These are phyloP conservation scores for Diddensiella santjacobensis DNA, from an alignment of 805 yeast genomes.

Conservation along the genomic window DNA sequence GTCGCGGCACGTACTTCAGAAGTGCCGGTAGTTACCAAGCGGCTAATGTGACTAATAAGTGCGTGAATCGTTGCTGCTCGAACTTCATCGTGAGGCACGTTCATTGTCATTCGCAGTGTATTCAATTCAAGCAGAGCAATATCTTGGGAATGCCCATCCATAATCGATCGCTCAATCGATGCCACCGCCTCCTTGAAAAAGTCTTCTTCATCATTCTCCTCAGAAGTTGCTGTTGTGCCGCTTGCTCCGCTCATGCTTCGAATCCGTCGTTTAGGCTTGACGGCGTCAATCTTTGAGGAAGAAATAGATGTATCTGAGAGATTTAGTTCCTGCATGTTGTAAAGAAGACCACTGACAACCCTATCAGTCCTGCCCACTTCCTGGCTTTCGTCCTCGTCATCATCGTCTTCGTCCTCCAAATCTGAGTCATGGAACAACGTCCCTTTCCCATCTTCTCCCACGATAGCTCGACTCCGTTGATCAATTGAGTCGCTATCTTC, in stretches of 20 bases:
- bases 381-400: constrained; percentile 14
- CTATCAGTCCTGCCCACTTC: constrained; percentile 16
- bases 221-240: constrained; percentile 46
- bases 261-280: constrained; percentile 20
- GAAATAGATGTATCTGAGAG: constrained; percentile 33
- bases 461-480: constrained; percentile 16
- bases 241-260: constrained; percentile 29
- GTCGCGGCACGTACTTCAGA: constrained; percentile 73
- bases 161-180: constrained; percentile 87
- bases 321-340: constrained; percentile 30
- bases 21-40: constrained; percentile 74
- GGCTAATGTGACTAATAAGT: constrained; percentile 61
- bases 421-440: constrained; percentile 23
- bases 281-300: constrained; percentile 11
- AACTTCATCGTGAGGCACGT: constrained; percentile 91
- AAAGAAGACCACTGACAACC: constrained; percentile 22
- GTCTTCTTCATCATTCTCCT: constrained; percentile 61
- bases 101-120: constrained; percentile 95
- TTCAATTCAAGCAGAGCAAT: constrained; percentile 90
- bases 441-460: constrained; percentile 41
- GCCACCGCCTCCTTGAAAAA: constrained; percentile 89
- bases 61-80: constrained; percentile 77
- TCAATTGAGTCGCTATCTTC: constrained; percentile 13
- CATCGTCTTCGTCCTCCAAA: constrained; percentile 17
- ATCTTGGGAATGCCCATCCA: constrained; percentile 87